These are phyloP conservation scores for Lachnellula occidentalis DNA, from an alignment of 2,329 filamentous ascomycete genomes.

Conservation along the genomic window DNA sequence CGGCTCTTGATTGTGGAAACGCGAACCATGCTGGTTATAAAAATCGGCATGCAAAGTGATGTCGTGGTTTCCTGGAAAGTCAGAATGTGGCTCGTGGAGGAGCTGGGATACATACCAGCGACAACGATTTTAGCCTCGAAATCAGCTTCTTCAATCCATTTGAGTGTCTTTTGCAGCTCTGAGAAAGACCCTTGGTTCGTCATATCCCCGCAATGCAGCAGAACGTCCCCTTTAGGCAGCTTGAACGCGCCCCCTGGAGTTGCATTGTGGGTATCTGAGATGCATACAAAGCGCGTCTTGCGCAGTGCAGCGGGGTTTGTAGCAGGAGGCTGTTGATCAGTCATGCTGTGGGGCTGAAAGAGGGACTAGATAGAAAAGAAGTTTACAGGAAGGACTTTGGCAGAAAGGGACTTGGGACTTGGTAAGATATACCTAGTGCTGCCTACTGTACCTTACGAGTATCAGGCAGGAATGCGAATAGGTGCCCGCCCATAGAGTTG, in stretches of 20 bases:
- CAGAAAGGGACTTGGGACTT: not conserved
- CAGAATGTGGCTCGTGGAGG: constrained; percentile 5
- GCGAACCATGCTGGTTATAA: constrained; percentile 46
- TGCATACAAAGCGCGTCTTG: constrained; percentile 63
- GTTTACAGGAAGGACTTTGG: not conserved
- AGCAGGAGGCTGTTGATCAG: not conserved
- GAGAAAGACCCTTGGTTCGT: constrained; percentile 64
- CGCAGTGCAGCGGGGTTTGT: constrained; percentile 8
- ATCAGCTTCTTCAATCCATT: constrained; percentile 61
- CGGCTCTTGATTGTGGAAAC: constrained; percentile 51
- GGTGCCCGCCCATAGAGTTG: not conserved
- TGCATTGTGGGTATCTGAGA: constrained; percentile 71
- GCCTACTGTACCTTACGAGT: not conserved
- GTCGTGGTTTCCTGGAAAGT: constrained; percentile 63
- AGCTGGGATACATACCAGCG: constrained; percentile 45
- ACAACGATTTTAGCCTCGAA: constrained; percentile 68
- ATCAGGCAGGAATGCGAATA: not conserved
- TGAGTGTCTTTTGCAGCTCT: constrained; percentile 55
- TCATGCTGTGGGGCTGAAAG: not conserved
- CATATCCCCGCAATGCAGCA: constrained; percentile 72
- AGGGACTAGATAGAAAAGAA: not conserved
- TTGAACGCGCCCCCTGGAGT: constrained; percentile 46
- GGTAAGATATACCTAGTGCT: not conserved
- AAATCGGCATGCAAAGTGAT: constrained; percentile 63
- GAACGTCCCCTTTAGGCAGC: constrained; percentile 65